phyloP scores from a whole-genome alignment of 2,329 filamentous ascomycete genomes.

The Colletotrichum falcatum region DNA sequence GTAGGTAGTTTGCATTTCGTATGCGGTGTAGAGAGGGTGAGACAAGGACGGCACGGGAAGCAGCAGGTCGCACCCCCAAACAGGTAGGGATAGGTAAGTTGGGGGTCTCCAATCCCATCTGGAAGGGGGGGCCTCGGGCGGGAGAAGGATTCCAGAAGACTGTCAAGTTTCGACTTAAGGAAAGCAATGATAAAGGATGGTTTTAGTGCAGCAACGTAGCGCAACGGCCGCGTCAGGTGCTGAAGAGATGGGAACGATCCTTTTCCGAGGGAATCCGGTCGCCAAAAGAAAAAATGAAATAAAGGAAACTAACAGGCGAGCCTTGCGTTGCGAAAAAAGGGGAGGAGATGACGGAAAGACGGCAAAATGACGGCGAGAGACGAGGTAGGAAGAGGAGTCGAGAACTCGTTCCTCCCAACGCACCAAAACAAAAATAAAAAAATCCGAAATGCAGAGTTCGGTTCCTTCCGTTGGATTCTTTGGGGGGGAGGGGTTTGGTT shows the following conservation, averaged over 20 bases:
- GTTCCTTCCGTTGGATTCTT: neutral
- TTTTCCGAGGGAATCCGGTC: constrained; percentile 15
- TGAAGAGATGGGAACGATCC: constrained; percentile 15
- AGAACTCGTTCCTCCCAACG: constrained; percentile 12
- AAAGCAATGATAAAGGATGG: neutral
- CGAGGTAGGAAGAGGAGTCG: neutral
- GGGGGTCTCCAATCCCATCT: neutral
- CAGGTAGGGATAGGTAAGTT: neutral
- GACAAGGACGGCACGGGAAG: neutral
- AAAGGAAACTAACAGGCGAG: no score
- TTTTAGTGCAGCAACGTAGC: neutral
- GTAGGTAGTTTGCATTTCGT: neutral
- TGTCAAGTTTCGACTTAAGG: neutral
- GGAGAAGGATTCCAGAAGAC: constrained; percentile 36
- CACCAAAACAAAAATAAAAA: neutral
- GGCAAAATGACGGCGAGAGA: neutral
- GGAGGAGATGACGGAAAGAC: neutral
- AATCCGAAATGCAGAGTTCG: constrained; percentile 1
- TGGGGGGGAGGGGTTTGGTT: neutral
- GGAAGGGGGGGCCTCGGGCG: neutral
- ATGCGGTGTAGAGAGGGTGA: neutral
- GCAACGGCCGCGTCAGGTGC: constrained; percentile 2
- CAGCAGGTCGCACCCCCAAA: neutral
- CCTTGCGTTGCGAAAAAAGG: neutral
- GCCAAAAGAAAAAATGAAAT: neutral